Evolutionary conservation across 148 eudicot genomes (phyloP), one percentile per base, ranked within the genome.

Genomic region (Fallopia convolvulus): DNA sequence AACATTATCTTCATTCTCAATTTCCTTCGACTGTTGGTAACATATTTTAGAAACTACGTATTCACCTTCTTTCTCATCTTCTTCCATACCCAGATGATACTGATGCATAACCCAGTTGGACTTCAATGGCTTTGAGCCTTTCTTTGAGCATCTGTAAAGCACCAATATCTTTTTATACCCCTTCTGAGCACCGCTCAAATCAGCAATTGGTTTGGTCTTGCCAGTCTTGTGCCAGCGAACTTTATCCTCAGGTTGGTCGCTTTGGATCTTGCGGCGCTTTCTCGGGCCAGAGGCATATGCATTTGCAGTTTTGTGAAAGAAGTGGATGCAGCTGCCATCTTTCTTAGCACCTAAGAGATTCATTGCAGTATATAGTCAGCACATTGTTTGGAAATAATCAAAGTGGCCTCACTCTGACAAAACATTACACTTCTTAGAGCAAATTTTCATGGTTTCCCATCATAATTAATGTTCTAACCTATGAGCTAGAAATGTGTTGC

Each of bases 91-190:
- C 78, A 93, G 78, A 82, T 93, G 97, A 83, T 93, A 93, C 75
- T 93, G 95, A 82, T 93, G 97, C 97, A 90, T 90, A 10, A 88
- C 90, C 97, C 97, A 93, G 68, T 88, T 88, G 10, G 87, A 83
- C 56, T 91, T 93, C 2, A 70, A 82, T 14, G 93, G 87, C 76
- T 89, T 89, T 17, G 83, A 84, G 21, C 91, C 86, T 33, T 80
- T 86, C 46, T 74, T 76, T 32, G 88, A 81, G 82, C 86, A 50
- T 71, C 60, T 80, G 70, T 91, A 89, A 23, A 91, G 93, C 76
- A 93, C 95, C 95, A 92, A 75, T 21, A 90, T 89, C 84, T 92
- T 92, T 82, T 92, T 92, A 72, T 76, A 89, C 4, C 97, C 97
- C 80, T 86, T 92, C n/a, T 86, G 92, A 76, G 83, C 76, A 78